phyloP scores from a whole-genome alignment of 768 basidiomycete species.

The Tulasnella sp. region DNA sequence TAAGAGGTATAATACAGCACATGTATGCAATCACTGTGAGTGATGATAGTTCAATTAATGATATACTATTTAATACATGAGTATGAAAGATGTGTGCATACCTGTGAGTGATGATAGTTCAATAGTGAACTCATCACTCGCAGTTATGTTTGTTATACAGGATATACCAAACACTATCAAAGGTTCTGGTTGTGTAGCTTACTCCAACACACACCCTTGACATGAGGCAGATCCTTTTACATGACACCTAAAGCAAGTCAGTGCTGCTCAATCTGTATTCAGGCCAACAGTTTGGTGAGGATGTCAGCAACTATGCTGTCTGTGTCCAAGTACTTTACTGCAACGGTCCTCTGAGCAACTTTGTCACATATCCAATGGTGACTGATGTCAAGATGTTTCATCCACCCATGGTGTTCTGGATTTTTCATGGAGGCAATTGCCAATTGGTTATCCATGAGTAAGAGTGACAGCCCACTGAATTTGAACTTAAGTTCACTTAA shows the following conservation, averaged over 20 bases:
- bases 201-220: neutral
- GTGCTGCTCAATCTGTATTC: neutral
- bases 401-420: constrained; percentile 21
- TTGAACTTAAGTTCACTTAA: constrained; percentile 6
- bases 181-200: no score
- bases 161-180: no score
- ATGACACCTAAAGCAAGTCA: neutral
- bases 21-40: no score
- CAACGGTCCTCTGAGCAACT: no score
- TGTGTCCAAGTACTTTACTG: no score
- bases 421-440: constrained; percentile 19
- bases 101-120: no score
- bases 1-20: no score
- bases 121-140: no score
- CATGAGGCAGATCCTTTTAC: neutral
- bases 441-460: constrained; percentile 22
- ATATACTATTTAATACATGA: no score
- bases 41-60: no score
- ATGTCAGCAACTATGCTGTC: constrained; percentile 22
- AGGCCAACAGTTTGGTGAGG: constrained; percentile 16
- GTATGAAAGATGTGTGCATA: no score
- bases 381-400: constrained; percentile 26
- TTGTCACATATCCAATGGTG: constrained; percentile 25
- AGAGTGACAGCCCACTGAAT: neutral
- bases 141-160: no score